These are phyloP conservation scores for Kalmanozyma brasiliensis DNA, from an alignment of 1,284 basidiomycete species.

Conservation along the genomic window DNA sequence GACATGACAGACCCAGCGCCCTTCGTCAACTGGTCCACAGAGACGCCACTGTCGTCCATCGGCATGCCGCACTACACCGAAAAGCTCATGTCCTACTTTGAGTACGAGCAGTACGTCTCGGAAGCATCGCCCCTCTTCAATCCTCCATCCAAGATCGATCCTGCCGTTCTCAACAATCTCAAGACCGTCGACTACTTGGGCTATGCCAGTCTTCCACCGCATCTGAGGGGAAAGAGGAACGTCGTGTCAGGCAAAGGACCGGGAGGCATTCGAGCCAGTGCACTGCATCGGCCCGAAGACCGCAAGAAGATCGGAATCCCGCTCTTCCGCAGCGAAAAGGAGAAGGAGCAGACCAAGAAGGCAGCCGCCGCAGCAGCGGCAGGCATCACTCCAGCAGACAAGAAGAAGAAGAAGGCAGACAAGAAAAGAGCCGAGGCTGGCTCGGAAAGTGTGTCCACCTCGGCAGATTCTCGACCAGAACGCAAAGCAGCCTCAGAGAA, in stretches of 20 bases:
- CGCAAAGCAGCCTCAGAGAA: constrained; percentile 8
- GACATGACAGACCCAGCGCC: constrained; percentile 79
- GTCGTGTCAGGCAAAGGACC: constrained; percentile 71
- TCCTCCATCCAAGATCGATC: constrained; percentile 80
- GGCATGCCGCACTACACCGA: constrained; percentile 88
- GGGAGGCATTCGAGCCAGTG: constrained; percentile 44
- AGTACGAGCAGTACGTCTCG: constrained; percentile 54
- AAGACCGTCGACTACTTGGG: constrained; percentile 87
- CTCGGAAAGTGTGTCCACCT: constrained; percentile 18
- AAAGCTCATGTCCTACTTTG: constrained; percentile 81
- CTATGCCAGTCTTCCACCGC: constrained; percentile 85
- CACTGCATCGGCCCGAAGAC: constrained; percentile 53
- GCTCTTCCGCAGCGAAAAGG: constrained; percentile 85
- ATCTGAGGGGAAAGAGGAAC: constrained; percentile 84
- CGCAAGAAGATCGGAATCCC: constrained; percentile 69
- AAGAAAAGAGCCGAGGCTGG: constrained; percentile 28
- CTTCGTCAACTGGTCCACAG: constrained; percentile 79
- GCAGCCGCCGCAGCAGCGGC: constrained; percentile 57
- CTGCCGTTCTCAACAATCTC: constrained; percentile 79
- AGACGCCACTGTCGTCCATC: constrained; percentile 87
- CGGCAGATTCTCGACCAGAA: constrained; percentile 21
- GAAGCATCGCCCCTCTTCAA: constrained; percentile 71
- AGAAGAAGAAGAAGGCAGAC: constrained; percentile 47
- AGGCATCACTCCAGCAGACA: constrained; percentile 20
- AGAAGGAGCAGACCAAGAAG: constrained; percentile 64